Evolutionary conservation across 371 early-diverging fungal species (phyloP).

Genomic region (Cokeromyces recurvatus): DNA sequence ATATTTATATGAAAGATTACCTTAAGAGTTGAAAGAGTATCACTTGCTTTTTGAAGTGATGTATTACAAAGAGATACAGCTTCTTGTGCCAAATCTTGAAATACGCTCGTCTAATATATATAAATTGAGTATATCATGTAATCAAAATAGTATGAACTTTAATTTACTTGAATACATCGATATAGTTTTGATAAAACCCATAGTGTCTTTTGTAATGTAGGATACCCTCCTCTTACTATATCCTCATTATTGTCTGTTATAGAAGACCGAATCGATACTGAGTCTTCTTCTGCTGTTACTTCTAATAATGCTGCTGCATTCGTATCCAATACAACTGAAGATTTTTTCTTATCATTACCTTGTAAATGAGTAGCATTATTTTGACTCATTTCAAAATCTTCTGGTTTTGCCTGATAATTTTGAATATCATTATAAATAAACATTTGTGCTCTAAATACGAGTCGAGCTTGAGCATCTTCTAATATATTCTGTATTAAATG

Average conservation of each 20-base stretch:
- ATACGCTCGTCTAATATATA: slow-evolving; percentile 63
- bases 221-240: slow-evolving; percentile 73
- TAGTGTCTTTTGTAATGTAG: slow-evolving; percentile 74
- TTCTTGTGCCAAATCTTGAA: slow-evolving; percentile 83
- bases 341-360: too few species aligned
- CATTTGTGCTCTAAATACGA: slow-evolving; percentile 81
- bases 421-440: slow-evolving; percentile 77
- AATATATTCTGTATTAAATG: slow-evolving; percentile 68
- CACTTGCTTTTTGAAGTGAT: slow-evolving; percentile 50
- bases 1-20: too few species aligned
- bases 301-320: too few species aligned
- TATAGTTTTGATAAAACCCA: slow-evolving; percentile 80
- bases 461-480: slow-evolving; percentile 79
- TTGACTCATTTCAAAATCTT: slow-evolving; percentile 63
- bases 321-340: slow-evolving; percentile 27
- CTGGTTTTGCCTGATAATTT: slow-evolving; percentile 65
- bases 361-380: too few species aligned
- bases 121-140: too few species aligned
- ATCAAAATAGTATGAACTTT: too few species aligned
- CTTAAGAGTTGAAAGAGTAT: slow-evolving; percentile 34
- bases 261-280: too few species aligned
- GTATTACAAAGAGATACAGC: slow-evolving; percentile 68
- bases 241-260: slow-evolving; percentile 32
- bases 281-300: too few species aligned
- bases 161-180: slow-evolving; percentile 65